These are phyloP conservation scores for Rutidosis leptorrhynchoides DNA, from an alignment of 129 eudicot species.

Conservation along the genomic window DNA sequence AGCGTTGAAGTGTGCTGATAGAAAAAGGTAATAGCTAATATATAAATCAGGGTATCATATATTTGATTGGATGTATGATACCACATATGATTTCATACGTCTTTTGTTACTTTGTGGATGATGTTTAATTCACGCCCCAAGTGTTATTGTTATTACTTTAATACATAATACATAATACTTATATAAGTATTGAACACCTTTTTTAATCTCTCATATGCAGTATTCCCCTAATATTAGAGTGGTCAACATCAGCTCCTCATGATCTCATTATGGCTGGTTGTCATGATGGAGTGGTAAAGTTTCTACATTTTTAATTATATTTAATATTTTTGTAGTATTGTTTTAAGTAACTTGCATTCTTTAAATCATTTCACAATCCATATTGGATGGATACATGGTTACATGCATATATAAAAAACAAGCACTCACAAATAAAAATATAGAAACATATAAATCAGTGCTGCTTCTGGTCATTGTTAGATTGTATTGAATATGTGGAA, in stretches of 20 bases:
- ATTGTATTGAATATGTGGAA: constrained; percentile 5
- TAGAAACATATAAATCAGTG: neutral
- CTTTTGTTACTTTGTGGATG: neutral
- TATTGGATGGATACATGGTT: neutral
- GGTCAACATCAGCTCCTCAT: constrained; percentile 87
- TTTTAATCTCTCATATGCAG: constrained; percentile 40
- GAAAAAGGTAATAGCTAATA: constrained; percentile 59
- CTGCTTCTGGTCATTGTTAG: neutral
- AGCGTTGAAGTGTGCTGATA: constrained; percentile 57
- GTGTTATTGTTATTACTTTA: neutral
- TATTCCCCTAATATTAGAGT: constrained; percentile 83
- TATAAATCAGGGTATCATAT: no score
- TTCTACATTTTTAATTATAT: neutral
- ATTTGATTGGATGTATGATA: constrained; percentile 9
- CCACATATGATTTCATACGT: neutral
- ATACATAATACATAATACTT: neutral
- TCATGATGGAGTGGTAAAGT: constrained; percentile 94
- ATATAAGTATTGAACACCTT: neutral
- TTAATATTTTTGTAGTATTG: neutral
- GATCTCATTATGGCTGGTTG: constrained; percentile 94
- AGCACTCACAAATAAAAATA: neutral
- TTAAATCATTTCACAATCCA: neutral
- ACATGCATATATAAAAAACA: neutral
- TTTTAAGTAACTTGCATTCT: neutral
- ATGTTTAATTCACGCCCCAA: neutral